Percentiles rank a stretch among this genome's conserved stretches.
These are phyloP conservation scores for Basipetospora chlamydospora DNA, from an alignment of 2,329 filamentous ascomycete genomes.

Conservation along the genomic window DNA sequence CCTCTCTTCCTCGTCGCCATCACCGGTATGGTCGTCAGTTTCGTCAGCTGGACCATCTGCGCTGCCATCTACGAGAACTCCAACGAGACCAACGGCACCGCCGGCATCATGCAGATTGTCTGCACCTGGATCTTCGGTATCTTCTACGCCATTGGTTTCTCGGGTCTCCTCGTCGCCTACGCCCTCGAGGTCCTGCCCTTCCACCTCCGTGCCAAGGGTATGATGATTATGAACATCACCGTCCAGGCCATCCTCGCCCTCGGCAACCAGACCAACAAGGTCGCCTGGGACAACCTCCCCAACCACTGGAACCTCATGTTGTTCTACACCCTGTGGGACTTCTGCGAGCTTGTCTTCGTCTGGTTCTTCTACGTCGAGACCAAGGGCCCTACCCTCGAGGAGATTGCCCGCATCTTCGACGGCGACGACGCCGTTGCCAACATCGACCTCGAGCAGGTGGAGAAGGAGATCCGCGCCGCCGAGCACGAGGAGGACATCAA, in stretches of 20 bases:
- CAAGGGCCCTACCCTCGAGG: conserved; percentile 54
- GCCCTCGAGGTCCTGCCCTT: conserved; percentile 45
- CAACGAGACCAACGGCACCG: conserved; percentile 23
- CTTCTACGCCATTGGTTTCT: conserved; percentile 46
- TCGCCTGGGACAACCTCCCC: conserved; percentile 45
- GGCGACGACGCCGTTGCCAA: conserved; percentile 43
- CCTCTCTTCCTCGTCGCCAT: conserved; percentile 37
- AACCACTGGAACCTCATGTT: conserved; percentile 52
- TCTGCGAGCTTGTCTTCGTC: conserved; percentile 44
- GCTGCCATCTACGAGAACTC: conserved; percentile 38
- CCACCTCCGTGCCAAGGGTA: conserved; percentile 40
- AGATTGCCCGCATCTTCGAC: conserved; percentile 57
- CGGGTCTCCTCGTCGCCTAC: conserved; percentile 41
- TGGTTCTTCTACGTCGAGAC: conserved; percentile 58
- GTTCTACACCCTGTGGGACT: conserved; percentile 51
- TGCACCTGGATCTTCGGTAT: conserved; percentile 46
- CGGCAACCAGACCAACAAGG: conserved; percentile 47
- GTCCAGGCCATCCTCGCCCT: conserved; percentile 47
- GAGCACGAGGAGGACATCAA: conserved; percentile 21
- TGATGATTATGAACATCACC: conserved; percentile 51
- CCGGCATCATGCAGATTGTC: conserved; percentile 39
- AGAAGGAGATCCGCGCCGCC: conserved; percentile 32
- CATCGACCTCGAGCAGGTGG: conserved; percentile 38
- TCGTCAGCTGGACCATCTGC: conserved; percentile 34
- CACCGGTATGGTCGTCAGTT: conserved; percentile 31